Evolutionary conservation across 2,329 filamentous ascomycete species (phyloP).

Genomic region (Colletotrichum salicis): DNA sequence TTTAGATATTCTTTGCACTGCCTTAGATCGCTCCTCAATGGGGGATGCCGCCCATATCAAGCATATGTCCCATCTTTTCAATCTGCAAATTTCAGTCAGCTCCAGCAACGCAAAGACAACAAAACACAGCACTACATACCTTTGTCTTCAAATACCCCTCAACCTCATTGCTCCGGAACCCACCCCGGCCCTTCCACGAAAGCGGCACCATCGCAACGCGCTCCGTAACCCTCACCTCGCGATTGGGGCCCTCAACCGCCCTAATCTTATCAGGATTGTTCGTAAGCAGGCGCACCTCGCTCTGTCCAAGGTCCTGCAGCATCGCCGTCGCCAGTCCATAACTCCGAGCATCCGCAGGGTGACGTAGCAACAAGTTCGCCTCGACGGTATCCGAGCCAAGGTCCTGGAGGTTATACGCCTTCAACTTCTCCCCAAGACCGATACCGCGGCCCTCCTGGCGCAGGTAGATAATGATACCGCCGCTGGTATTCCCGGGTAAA

Average conservation of each 20-base stretch:
- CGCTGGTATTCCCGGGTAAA: conserved; percentile 66
- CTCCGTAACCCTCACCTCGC: conserved; percentile 89
- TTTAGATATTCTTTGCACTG: neutral
- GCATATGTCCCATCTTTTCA: conserved; percentile 87
- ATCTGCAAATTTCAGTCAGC: conserved; percentile 62
- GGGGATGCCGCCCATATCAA: conserved; percentile 60
- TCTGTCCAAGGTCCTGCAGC: conserved; percentile 83
- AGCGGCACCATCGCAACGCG: conserved; percentile 95
- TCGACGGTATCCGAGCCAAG: conserved; percentile 97
- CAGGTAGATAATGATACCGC: conserved; percentile 92
- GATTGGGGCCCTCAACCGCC: conserved; percentile 89
- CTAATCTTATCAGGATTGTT: conserved; percentile 98
- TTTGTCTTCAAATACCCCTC: conserved; percentile 96
- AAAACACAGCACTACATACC: conserved; percentile 61
- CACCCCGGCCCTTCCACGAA: conserved; percentile 87
- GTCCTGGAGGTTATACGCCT: conserved; percentile 98
- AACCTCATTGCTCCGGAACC: conserved; percentile 87
- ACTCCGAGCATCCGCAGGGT: conserved; percentile 93
- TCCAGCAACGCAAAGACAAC: neutral
- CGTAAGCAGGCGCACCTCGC: conserved; percentile 83
- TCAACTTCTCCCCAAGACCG: conserved; percentile 92
- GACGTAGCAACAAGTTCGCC: conserved; percentile 88
- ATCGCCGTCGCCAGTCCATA: conserved; percentile 98
- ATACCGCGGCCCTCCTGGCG: conserved; percentile 97
- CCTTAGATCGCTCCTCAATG: neutral